Evolutionary conservation across 2,329 filamentous ascomycete genomes (phyloP).

Genomic region (Rutstroemia sp.): DNA sequence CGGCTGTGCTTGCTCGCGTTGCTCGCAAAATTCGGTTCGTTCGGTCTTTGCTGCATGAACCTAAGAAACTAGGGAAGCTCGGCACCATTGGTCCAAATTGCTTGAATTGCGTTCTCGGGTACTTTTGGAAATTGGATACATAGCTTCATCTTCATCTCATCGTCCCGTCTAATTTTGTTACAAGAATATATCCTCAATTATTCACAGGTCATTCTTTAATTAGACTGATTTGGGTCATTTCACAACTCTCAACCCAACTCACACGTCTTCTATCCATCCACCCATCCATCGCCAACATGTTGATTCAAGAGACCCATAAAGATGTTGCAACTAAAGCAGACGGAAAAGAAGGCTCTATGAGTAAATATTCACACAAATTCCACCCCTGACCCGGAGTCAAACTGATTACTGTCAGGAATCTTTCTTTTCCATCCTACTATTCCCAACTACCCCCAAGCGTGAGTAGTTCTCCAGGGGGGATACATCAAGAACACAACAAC

Average conservation of each 20-base stretch:
- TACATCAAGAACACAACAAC: constrained; percentile 6
- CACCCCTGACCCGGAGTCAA: background rate
- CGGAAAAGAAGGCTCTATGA: constrained; percentile 46
- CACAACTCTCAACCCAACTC: background rate
- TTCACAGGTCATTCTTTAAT: too few relatives aligned
- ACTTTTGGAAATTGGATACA: background rate
- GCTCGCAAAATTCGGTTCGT: background rate
- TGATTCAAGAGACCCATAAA: constrained; percentile 50
- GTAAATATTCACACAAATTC: constrained; percentile 28
- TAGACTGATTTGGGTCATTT: too few relatives aligned
- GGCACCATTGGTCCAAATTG: background rate
- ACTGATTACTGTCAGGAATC: constrained; percentile 51
- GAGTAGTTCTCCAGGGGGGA: constrained; percentile 29
- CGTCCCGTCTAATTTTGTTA: background rate
- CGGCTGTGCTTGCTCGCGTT: background rate
- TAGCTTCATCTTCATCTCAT: background rate
- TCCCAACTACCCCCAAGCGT: constrained; percentile 79
- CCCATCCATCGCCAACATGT: constrained; percentile 35
- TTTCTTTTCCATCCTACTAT: constrained; percentile 84
- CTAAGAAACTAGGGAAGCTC: too few relatives aligned
- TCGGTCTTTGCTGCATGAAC: too few relatives aligned
- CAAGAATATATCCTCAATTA: background rate
- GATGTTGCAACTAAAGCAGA: constrained; percentile 53
- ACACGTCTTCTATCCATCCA: background rate
- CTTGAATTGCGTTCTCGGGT: background rate